These are phyloP conservation scores for Globisporangium lucens DNA, from an alignment of 352 stramenopile species.

Conservation along the genomic window DNA sequence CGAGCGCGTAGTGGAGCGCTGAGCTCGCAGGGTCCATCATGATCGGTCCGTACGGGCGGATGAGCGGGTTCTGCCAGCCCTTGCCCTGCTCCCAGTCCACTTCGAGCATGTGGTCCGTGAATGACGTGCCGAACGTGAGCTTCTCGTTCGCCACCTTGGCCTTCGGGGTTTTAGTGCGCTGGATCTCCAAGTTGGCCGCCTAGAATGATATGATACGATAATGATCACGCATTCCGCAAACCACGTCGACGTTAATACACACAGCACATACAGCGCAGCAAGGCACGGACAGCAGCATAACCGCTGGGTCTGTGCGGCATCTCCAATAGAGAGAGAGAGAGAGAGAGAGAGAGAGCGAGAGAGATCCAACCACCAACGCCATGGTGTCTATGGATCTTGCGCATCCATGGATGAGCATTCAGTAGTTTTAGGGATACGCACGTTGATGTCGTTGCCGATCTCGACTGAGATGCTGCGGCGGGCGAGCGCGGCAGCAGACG, in stretches of 20 bases:
- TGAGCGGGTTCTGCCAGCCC: slow-evolving; percentile 87
- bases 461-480: slow-evolving; percentile 25
- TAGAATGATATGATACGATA: background rate
- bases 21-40: slow-evolving; percentile 89
- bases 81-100: slow-evolving; percentile 86
- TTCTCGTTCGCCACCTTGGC: slow-evolving; percentile 79
- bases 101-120: slow-evolving; percentile 97
- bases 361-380: background rate
- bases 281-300: background rate
- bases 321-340: background rate
- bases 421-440: slow-evolving; percentile 2
- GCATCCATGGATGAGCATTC: background rate
- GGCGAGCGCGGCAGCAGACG: background rate
- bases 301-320: background rate
- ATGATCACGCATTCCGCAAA: background rate
- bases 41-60: slow-evolving; percentile 92
- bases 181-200: slow-evolving; percentile 15
- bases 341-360: background rate
- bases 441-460: slow-evolving; percentile 29
- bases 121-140: slow-evolving; percentile 93
- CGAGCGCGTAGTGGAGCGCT: slow-evolving; percentile 93
- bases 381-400: background rate
- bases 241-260: background rate
- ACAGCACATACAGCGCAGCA: background rate
- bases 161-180: slow-evolving; percentile 15